Conservation (phyloP, 2,329 filamentous ascomycete species). For the Penicillium sp. region DNA sequence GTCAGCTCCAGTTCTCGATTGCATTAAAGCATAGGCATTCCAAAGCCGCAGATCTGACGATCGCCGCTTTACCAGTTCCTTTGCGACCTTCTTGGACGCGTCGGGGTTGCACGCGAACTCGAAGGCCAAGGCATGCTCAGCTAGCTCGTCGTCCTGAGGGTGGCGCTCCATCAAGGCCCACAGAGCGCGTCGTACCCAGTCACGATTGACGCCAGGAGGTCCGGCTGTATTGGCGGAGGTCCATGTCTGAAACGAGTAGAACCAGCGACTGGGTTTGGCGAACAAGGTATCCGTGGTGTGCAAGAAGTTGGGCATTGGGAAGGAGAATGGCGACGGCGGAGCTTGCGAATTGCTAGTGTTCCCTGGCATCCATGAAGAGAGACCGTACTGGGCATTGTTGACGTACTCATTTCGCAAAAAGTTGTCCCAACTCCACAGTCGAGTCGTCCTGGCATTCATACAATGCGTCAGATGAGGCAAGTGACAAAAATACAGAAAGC, state of each 20-base stretch:
- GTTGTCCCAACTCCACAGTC: slow-evolving; percentile 50
- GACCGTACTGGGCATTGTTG: slow-evolving; percentile 23
- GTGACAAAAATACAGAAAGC: slow-evolving; percentile 66
- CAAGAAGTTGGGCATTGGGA: slow-evolving; percentile 39
- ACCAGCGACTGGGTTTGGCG: slow-evolving; percentile 49
- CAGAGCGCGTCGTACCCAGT: slow-evolving; percentile 55
- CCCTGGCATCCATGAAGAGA: slow-evolving; percentile 28
- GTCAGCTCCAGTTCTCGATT: slow-evolving; percentile 54
- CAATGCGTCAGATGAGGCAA: slow-evolving; percentile 54
- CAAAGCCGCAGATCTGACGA: slow-evolving; percentile 67
- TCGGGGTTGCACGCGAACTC: slow-evolving; percentile 56
- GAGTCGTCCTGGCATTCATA: slow-evolving; percentile 25
- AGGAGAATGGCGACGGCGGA: slow-evolving; percentile 29
- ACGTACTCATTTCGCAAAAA: slow-evolving; percentile 51
- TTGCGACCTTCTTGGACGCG: slow-evolving; percentile 67
- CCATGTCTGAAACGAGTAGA: slow-evolving; percentile 39
- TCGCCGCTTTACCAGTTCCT: slow-evolving; percentile 66
- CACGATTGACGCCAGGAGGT: slow-evolving; percentile 39
- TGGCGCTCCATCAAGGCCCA: slow-evolving; percentile 53
- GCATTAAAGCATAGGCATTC: slow-evolving; percentile 73
- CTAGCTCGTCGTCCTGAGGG: slow-evolving; percentile 53
- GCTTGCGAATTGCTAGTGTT: slow-evolving; percentile 5
- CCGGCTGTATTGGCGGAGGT: slow-evolving; percentile 11
- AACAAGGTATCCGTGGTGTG: slow-evolving; percentile 57
- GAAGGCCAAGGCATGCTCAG: slow-evolving; percentile 68